These are phyloP conservation scores for Plasmodium yoelii DNA, from an alignment of 169 alveolate genomes.

Conservation along the genomic window DNA sequence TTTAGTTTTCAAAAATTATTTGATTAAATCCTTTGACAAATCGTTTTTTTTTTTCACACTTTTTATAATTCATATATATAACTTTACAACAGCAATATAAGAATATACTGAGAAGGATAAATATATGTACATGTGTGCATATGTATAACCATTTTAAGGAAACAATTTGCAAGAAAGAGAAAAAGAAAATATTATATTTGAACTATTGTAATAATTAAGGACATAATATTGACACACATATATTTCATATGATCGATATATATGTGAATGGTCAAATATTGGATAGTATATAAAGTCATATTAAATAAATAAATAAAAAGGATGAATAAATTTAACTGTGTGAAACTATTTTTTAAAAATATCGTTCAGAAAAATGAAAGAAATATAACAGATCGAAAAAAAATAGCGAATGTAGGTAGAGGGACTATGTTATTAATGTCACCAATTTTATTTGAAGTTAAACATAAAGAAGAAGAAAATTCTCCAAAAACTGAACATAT, in stretches of 20 bases:
- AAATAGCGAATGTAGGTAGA: neutral
- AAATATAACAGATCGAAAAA: neutral
- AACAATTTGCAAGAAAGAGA: neutral
- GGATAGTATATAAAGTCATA: no score
- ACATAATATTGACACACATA: no score
- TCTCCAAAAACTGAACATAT: conserved; percentile 58
- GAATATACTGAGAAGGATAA: neutral
- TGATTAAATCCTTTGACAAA: no score
- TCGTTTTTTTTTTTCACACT: no score
- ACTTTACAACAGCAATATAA: no score
- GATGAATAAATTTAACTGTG: neutral
- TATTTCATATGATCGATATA: no score
- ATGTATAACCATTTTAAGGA: neutral
- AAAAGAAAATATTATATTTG: neutral
- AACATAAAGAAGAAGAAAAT: conserved; percentile 69
- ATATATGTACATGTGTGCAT: neutral
- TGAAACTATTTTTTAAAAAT: neutral
- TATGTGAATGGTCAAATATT: no score
- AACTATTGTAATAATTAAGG: neutral
- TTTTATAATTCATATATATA: no score
- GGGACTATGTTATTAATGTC: conserved; percentile 53
- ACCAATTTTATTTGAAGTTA: conserved; percentile 51
- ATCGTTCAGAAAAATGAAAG: neutral
- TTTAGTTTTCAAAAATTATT: no score
- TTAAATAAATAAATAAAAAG: neutral